Evolutionary conservation across 768 basidiomycete genomes (phyloP), one percentile per base, ranked within the genome.

Genomic region (Auricularia heimuer): DNA sequence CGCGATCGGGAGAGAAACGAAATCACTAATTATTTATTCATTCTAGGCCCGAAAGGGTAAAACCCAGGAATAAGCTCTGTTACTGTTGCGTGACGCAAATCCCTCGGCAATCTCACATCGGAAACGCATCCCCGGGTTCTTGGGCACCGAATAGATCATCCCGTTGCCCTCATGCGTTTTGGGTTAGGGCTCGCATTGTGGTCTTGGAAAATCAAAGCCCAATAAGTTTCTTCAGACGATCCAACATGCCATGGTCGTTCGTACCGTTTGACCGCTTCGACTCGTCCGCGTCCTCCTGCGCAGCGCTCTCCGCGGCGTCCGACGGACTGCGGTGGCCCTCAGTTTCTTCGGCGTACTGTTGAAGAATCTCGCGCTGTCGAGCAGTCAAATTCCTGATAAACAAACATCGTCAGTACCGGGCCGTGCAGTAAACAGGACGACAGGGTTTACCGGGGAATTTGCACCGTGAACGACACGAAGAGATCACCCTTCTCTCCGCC

Each of bases 311-410:
- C 24, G 21, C 39, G 18, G 37, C 24, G 36, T 21, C 64, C 35
- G 24, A n/a, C n/a, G 70, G 66, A 29, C 71, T 65, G 62, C 71
- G 69, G 65, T 80, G 81, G 65, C 90, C 92, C 75, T 97, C 94
- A n/a, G 92, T 82, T 70, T 98, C 95, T 72, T 94, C 90, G 21
- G 92, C 96, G 71, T 89, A 98, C 67, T 86, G 84, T 75, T 98
- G 85, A 51, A 98, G 74, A 66, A 98, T 86, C 72, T 90, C 86
- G 66, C 89, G 86, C 79, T 99, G 96, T 42, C 86, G 86, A 67
- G 83, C 76, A 2, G 92, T 88, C 66, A 98, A 80, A 21, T 90
- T 84, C 77, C 96, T 98, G 58, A 61, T 18, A 68, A 51, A 44
- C 47, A 36, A 45, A 39, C 3, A 67, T 29, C 62, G 36, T 36